Conservation (phyloP, 352 stramenopile genomes). For the Globisporangium recalcitrans region DNA sequence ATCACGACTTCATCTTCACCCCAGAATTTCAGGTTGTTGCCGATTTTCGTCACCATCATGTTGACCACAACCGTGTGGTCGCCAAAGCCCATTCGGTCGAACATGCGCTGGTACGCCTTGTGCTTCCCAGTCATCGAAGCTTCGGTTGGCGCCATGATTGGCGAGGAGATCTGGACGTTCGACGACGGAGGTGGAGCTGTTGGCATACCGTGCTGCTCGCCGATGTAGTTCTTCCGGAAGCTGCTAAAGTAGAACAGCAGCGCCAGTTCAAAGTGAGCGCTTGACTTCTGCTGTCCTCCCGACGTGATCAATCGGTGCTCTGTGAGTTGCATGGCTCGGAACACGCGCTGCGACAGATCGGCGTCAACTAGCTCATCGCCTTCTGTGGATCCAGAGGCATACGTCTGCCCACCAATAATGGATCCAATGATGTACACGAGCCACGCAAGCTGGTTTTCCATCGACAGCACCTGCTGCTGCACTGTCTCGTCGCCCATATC, state of each 20-base stretch:
- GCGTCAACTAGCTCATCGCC: slow-evolving; percentile 95
- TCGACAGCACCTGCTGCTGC: slow-evolving; percentile 61
- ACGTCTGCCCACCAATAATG: slow-evolving; percentile 95
- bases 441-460: slow-evolving; percentile 97
- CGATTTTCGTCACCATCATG: slow-evolving; percentile 98
- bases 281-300: slow-evolving; percentile 77
- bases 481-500: slow-evolving; percentile 37
- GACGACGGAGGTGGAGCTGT: slow-evolving; percentile 56
- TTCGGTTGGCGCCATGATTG: slow-evolving; percentile 78
- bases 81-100: slow-evolving; percentile 95
- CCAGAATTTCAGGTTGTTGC: slow-evolving; percentile 99
- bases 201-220: slow-evolving; percentile 87
- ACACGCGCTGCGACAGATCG: slow-evolving; percentile 92
- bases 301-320: slow-evolving; percentile 92
- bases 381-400: slow-evolving; percentile 88
- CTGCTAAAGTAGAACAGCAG: slow-evolving; percentile 97
- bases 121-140: slow-evolving; percentile 86
- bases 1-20: slow-evolving; percentile 94
- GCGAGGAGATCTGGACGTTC: slow-evolving; percentile 50
- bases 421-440: slow-evolving; percentile 95
- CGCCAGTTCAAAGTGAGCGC: slow-evolving; percentile 92
- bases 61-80: slow-evolving; percentile 97
- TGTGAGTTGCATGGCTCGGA: slow-evolving; percentile 94
- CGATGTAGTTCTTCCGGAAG: slow-evolving; percentile 90
- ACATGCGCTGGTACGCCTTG: slow-evolving; percentile 97